A percentile compares a stretch with the other conserved stretches of the same genome.
These are phyloP conservation scores for Vigna reflexopilosa DNA, from an alignment of 306 rosid genomes.

Conservation along the genomic window DNA sequence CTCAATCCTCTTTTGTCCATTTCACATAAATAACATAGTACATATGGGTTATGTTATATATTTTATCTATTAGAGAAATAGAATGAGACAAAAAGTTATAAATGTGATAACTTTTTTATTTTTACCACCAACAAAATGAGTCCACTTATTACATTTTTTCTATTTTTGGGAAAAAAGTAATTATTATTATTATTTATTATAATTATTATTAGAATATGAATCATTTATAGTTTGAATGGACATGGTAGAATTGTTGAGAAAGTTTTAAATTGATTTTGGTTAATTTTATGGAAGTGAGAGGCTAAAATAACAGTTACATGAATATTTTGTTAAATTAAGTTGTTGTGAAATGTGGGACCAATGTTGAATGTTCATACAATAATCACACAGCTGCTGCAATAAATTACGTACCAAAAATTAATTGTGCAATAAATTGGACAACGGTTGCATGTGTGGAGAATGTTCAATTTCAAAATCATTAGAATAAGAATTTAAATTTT, in stretches of 20 bases:
- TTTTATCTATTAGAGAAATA: background rate
- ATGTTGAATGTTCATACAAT: background rate
- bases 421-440: background rate
- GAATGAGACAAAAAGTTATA: background rate
- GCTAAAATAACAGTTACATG: background rate
- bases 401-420: conserved; percentile 25
- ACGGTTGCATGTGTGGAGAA: background rate
- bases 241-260: background rate
- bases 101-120: background rate
- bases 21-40: background rate
- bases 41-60: background rate
- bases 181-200: too few species aligned
- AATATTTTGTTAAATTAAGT: background rate
- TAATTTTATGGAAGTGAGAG: background rate
- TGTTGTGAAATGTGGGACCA: background rate
- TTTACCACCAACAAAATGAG: background rate
- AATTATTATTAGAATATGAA: too few species aligned
- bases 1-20: background rate
- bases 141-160: background rate
- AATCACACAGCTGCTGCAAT: conserved; percentile 11
- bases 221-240: too few species aligned
- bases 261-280: background rate
- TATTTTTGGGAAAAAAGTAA: too few species aligned
- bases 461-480: conserved; percentile 8
- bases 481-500: too few species aligned